Base-by-base conservation (phyloP, 2,329 filamentous ascomycete genomes). In the Cadophora sp. region DNA sequence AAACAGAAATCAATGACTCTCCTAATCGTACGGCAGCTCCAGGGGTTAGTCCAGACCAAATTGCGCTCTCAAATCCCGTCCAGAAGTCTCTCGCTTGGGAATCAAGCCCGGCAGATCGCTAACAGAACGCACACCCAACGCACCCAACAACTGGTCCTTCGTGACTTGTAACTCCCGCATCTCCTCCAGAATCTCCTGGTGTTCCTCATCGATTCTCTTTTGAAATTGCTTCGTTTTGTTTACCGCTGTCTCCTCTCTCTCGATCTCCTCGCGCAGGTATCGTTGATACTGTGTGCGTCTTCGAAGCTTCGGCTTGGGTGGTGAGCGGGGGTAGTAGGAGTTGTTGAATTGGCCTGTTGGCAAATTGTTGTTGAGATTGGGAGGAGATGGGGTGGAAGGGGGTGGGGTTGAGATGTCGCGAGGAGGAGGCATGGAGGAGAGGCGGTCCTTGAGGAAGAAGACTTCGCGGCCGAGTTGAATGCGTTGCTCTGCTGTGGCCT, bases 21-120 rank as follows among this genome's bases (percentile, higher is more conserved):
- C n/a, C n/a, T n/a, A n/a, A n/a, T n/a, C n/a, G n/a, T n/a, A n/a
- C 43, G 8, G 1, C 43, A 1, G 5, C 12, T 31, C 24, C 31
- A 14, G 7, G n/a, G 27, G 8, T 31, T 8, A 37, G 22, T 12
- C 3, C 11, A 64, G 5, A 4, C 50, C 50, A 51, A 66, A 62
- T 46, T 66, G 56, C 4, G 31, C 56, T 26, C 34, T 66, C 56
- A 58, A 55, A 48, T 62, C 56, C 8, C 51, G 29, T 1, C 58
- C 48, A 40, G 43, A 40, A 46, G 19, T 12, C 27, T 53, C 51
- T 9, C 40, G 27, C 37, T 31, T 22, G 4, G 67, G 67, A 48
- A 69, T 27, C 26, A 69, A 22, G n/a, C 40, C 60, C 8, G 60
- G 64, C 34, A 69, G 34, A 27, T 69, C 58, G 27, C 26, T 26